These are phyloP conservation scores for Plicaturopsis crispa DNA, from an alignment of 768 basidiomycete species.

Conservation along the genomic window DNA sequence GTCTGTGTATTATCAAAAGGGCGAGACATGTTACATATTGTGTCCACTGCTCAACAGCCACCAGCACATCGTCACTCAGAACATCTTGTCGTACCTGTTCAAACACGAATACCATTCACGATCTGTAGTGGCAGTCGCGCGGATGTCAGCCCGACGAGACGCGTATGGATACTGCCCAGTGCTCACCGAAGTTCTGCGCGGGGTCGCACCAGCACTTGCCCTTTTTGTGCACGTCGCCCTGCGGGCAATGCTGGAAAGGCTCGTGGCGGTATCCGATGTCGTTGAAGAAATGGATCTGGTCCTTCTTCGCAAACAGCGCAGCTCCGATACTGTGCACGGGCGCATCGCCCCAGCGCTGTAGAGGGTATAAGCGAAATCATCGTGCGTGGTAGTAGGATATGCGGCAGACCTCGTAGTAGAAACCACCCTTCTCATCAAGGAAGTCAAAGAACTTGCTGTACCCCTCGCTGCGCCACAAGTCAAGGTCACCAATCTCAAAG, in stretches of 20 bases:
- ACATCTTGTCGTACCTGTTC: constrained; percentile 63
- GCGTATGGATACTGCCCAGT: neutral
- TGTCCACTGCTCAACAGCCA: no score
- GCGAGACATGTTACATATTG: no score
- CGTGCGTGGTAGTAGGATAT: neutral
- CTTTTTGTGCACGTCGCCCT: constrained; percentile 61
- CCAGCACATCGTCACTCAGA: no score
- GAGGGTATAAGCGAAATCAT: constrained; percentile 3
- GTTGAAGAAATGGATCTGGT: constrained; percentile 91
- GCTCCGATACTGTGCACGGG: constrained; percentile 70
- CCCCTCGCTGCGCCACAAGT: constrained; percentile 78
- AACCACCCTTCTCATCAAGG: constrained; percentile 74
- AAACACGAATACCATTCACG: constrained; percentile 88
- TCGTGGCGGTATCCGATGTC: constrained; percentile 83
- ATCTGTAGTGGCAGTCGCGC: constrained; percentile 36
- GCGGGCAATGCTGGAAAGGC: constrained; percentile 90
- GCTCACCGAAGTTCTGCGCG: constrained; percentile 65
- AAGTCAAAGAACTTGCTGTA: constrained; percentile 81
- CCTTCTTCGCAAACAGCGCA: constrained; percentile 80
- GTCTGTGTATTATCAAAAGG: no score
- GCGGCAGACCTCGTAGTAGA: constrained; percentile 71
- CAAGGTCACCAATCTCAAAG: constrained; percentile 84
- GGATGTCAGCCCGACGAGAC: constrained; percentile 6
- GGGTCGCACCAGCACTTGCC: constrained; percentile 87
- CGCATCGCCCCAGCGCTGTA: constrained; percentile 84